Conservation (phyloP, 2,329 filamentous ascomycete species). For the Verticillium isaacii region DNA sequence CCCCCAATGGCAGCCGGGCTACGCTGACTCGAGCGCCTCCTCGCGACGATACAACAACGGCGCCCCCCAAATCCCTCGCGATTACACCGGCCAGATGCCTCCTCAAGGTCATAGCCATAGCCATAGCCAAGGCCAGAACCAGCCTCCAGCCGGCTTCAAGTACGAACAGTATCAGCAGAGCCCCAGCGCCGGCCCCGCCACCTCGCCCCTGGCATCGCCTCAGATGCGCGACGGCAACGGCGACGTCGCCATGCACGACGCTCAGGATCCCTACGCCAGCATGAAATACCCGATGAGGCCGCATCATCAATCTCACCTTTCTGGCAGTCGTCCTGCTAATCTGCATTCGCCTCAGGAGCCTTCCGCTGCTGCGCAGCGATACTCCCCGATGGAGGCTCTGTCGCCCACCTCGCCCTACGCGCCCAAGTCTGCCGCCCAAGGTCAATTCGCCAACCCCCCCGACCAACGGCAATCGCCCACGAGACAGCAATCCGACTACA, state of each 20-base stretch:
- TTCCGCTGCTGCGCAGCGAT: constrained; percentile 81
- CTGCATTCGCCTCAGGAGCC: constrained; percentile 73
- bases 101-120: constrained; percentile 26
- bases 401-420: constrained; percentile 78
- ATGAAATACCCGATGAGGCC: constrained; percentile 82
- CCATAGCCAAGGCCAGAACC: constrained; percentile 8
- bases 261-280: constrained; percentile 74
- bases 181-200: constrained; percentile 41
- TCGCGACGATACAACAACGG: constrained; percentile 63
- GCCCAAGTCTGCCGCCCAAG: constrained; percentile 46
- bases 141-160: constrained; percentile 57
- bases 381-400: constrained; percentile 91
- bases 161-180: constrained; percentile 61
- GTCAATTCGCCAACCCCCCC: constrained; percentile 48
- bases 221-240: constrained; percentile 67
- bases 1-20: constrained; percentile 52
- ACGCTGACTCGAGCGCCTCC: constrained; percentile 59
- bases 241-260: constrained; percentile 83
- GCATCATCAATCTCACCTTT: constrained; percentile 69
- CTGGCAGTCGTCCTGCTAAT: constrained; percentile 45
- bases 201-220: constrained; percentile 53
- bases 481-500: constrained; percentile 55
- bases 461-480: constrained; percentile 73
- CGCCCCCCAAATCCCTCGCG: constrained; percentile 37
- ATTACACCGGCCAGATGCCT: constrained; percentile 37